phyloP scores from a whole-genome alignment of 495 filamentous ascomycete species.

The Penicillium lividum region DNA sequence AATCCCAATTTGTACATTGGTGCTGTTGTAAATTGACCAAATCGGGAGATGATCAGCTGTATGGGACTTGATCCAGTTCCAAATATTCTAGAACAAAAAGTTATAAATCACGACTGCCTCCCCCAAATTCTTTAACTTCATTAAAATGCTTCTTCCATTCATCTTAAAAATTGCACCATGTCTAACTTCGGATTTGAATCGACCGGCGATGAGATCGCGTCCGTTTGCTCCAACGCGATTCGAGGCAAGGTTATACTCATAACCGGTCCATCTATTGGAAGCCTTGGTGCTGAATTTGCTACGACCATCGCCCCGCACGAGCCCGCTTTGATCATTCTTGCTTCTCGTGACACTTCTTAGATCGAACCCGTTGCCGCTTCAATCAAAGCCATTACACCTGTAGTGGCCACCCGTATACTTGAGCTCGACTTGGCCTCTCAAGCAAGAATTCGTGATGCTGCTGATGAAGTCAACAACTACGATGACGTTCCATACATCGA shows the following conservation, averaged over 20 bases:
- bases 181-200: slow-evolving; percentile 7
- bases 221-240: slow-evolving; percentile 10
- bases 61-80: not conserved
- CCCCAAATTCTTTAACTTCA: not conserved
- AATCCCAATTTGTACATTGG: slow-evolving; percentile 4
- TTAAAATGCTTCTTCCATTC: not conserved
- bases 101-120: not conserved
- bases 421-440: slow-evolving; percentile 45
- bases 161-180: not conserved
- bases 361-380: slow-evolving; percentile 34
- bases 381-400: slow-evolving; percentile 35
- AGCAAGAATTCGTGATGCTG: slow-evolving; percentile 48
- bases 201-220: slow-evolving; percentile 14
- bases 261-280: slow-evolving; percentile 50
- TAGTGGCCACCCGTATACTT: slow-evolving; percentile 35
- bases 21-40: slow-evolving; percentile 5
- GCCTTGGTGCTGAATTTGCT: slow-evolving; percentile 50
- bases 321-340: slow-evolving; percentile 55
- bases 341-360: slow-evolving; percentile 47
- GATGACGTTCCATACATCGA: slow-evolving; percentile 56
- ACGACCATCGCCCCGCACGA: slow-evolving; percentile 48
- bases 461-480: slow-evolving; percentile 45
- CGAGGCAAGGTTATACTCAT: slow-evolving; percentile 36
- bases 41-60: slow-evolving; percentile 6
- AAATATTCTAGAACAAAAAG: not conserved